phyloP scores from a whole-genome alignment of 176 grass and related monocot species.

The Oryza australiensis region DNA sequence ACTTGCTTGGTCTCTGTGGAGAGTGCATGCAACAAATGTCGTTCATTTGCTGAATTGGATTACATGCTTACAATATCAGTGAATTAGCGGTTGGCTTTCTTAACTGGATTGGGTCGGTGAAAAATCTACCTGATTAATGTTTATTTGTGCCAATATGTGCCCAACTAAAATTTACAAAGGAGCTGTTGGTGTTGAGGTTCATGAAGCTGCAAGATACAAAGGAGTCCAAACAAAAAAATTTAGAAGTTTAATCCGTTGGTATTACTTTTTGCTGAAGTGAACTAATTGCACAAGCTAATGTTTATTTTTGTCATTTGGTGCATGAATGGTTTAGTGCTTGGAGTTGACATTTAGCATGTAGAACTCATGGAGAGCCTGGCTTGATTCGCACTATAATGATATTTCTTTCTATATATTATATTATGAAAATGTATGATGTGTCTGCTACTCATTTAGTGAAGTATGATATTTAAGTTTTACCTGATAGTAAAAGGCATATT shows the following conservation, averaged over 20 bases:
- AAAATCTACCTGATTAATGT: not conserved
- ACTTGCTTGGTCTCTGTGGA: not conserved
- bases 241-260: not conserved
- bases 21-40: not conserved
- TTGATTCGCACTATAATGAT: not conserved
- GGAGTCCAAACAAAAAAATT: not conserved
- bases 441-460: slow-evolving; percentile 15
- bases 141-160: not conserved
- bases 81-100: not conserved
- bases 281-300: not conserved
- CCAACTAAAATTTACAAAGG: not conserved
- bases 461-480: not conserved
- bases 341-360: not conserved
- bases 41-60: not conserved
- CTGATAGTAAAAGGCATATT: not conserved
- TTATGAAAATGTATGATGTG: slow-evolving; percentile 9
- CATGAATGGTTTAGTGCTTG: not conserved
- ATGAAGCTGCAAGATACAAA: not conserved
- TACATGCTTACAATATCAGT: not conserved
- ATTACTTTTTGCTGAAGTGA: slow-evolving; percentile 9
- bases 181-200: not conserved
- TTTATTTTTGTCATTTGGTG: slow-evolving; percentile 4
- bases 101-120: not conserved
- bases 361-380: not conserved
- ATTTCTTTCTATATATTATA: not conserved